Percentiles rank a stretch among this genome's conserved stretches.
Evolutionary conservation across 768 basidiomycete genomes (phyloP).

Genomic region (Rhodotorula graminis): DNA sequence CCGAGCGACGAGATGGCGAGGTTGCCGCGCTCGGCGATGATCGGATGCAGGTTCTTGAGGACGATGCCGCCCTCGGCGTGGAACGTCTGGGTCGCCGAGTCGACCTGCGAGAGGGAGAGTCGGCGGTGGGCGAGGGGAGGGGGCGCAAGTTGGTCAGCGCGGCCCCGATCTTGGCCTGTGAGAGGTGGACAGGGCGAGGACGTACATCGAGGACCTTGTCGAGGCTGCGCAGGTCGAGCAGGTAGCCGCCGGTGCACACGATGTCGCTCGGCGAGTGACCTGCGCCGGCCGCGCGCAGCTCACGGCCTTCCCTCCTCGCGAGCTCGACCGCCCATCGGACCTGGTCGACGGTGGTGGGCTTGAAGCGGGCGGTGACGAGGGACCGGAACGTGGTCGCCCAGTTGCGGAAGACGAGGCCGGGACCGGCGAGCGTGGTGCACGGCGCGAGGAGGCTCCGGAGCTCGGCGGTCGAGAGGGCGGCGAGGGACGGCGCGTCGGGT

Average conservation of each 20-base stretch:
- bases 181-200: neutral
- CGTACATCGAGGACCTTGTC: constrained; percentile 72
- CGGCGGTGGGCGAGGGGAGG: constrained; percentile 12
- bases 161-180: neutral
- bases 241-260: constrained; percentile 66
- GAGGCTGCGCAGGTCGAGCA: constrained; percentile 73
- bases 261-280: constrained; percentile 93
- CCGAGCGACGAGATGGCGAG: constrained; percentile 90
- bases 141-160: neutral
- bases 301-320: constrained; percentile 65
- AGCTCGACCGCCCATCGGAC: constrained; percentile 73
- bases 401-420: constrained; percentile 62
- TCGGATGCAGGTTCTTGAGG: constrained; percentile 27
- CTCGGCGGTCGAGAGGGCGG: constrained; percentile 50
- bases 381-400: constrained; percentile 81
- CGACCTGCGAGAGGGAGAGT: constrained; percentile 55
- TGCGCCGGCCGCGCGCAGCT: constrained; percentile 75
- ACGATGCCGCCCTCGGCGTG: constrained; percentile 68
- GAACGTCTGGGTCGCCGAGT: constrained; percentile 62
- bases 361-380: constrained; percentile 65
- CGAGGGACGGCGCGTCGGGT: constrained; percentile 45
- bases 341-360: constrained; percentile 64
- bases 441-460: constrained; percentile 58
- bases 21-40: constrained; percentile 56
- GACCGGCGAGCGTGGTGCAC: constrained; percentile 50